These are phyloP conservation scores for Magnaporthales sp. DNA, from an alignment of 2,329 filamentous ascomycete species.

Conservation along the genomic window DNA sequence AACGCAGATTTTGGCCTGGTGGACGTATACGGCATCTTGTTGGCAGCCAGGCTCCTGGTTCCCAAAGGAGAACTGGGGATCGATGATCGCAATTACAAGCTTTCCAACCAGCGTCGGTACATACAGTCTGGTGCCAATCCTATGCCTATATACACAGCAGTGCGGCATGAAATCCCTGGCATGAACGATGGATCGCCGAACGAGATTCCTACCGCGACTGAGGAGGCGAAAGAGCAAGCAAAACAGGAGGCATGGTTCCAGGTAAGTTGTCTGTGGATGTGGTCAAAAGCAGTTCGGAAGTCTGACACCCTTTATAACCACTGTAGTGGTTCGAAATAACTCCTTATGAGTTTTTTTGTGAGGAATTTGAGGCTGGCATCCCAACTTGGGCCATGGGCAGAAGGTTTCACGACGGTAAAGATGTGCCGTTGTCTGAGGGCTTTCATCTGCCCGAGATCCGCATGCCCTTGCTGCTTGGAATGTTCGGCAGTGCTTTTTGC, in stretches of 20 bases:
- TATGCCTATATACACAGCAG: slow-evolving; percentile 89
- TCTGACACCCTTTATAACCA: neutral
- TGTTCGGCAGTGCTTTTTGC: slow-evolving; percentile 97
- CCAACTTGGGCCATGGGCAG: slow-evolving; percentile 90
- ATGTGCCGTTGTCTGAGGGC: slow-evolving; percentile 51
- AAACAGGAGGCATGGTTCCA: slow-evolving; percentile 83
- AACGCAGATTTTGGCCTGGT: slow-evolving; percentile 81
- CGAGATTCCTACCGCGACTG: slow-evolving; percentile 23
- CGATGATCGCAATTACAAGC: slow-evolving; percentile 71
- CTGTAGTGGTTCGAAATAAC: slow-evolving; percentile 80
- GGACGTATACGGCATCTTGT: slow-evolving; percentile 80
- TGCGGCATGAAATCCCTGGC: slow-evolving; percentile 87
- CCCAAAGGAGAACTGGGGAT: slow-evolving; percentile 76
- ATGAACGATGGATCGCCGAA: slow-evolving; percentile 32
- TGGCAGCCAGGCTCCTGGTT: slow-evolving; percentile 78
- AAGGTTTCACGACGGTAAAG: slow-evolving; percentile 65
- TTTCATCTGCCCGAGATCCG: slow-evolving; percentile 74
- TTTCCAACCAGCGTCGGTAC: slow-evolving; percentile 77
- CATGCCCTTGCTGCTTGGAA: slow-evolving; percentile 75
- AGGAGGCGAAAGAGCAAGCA: slow-evolving; percentile 42
- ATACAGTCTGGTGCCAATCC: slow-evolving; percentile 73
- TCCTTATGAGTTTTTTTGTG: slow-evolving; percentile 91
- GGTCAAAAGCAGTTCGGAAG: neutral
- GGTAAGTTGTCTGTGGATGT: neutral
- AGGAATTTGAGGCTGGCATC: slow-evolving; percentile 85